Base-by-base conservation (phyloP, 2,329 filamentous ascomycete species). In the Biscogniauxia marginata region DNA sequence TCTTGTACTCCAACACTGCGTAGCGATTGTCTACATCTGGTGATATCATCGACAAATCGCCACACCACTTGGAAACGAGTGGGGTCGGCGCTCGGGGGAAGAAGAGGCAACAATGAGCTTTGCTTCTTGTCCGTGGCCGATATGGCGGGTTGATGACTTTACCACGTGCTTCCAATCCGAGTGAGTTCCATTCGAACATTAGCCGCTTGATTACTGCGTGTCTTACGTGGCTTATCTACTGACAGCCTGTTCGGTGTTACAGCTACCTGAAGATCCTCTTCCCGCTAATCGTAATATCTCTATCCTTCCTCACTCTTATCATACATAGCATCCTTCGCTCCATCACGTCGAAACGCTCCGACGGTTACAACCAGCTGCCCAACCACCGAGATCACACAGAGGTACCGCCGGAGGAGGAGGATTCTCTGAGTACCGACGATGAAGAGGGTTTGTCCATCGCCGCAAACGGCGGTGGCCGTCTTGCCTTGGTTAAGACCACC, bases 231-330 rank as follows among this genome's bases (percentile, higher is more conserved):
- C n/a, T 39, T 39, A 53, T 21, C 43, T 13, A 34, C 53, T 62
- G 24, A 53, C 49, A 48, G 21, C 45, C 49, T 21, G 44, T 55
- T 44, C 20, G 51, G 58, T 45, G 54, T 60, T 61, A 61, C 71
- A 93, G 90, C 73, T 93, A 90, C 72, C 83, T 96, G 53, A 87
- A 90, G 73, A 85, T 90, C 58, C 78, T 96, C 48, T 80, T 98
- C 53, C 95, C 95, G 53, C 77, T 95, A 58, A 75, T 87, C 59
- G 79, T 88, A 56, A 84, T 92, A 72, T 81, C 75, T 60, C 65
- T 89, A 22, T 98, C 95, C 6, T 71, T 93, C 63, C 70, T 89
- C 52, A 79, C 86, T 64, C 82, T 96, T 55, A 64, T 81, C 56
- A 70, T 81, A 64, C 84, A 87, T 68, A 76, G 81, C 64, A 71